Conservation (phyloP, 768 basidiomycete species). For the Royoungia palumana region DNA sequence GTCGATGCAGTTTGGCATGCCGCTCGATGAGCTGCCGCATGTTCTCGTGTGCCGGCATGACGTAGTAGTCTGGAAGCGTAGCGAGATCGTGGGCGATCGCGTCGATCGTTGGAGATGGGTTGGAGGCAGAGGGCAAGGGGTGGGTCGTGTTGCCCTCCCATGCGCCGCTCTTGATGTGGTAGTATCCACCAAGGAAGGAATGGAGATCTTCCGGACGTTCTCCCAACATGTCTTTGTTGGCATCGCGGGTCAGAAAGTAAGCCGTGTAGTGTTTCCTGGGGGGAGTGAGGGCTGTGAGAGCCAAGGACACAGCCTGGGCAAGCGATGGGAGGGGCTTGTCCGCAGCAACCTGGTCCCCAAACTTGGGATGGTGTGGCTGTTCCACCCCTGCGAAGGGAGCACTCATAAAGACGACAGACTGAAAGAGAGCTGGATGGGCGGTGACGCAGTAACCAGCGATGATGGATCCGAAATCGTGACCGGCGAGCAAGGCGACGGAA, state of each 20-base stretch:
- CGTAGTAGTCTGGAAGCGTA: constrained; percentile 54
- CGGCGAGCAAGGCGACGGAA: constrained; percentile 48
- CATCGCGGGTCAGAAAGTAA: constrained; percentile 47
- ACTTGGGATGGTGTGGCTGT: constrained; percentile 19
- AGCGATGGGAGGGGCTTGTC: constrained; percentile 10
- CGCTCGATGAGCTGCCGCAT: constrained; percentile 49
- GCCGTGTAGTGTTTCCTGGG: constrained; percentile 56
- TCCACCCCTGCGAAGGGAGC: constrained; percentile 51
- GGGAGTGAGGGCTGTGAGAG: constrained; percentile 41
- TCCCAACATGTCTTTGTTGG: constrained; percentile 43
- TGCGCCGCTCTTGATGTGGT: constrained; percentile 57
- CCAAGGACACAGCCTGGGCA: constrained; percentile 3
- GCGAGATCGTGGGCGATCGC: constrained; percentile 34
- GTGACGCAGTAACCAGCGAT: constrained; percentile 54
- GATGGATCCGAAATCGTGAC: constrained; percentile 58
- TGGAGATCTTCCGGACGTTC: constrained; percentile 16
- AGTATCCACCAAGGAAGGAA: constrained; percentile 24
- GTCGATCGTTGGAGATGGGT: constrained; percentile 17
- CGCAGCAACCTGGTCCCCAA: constrained; percentile 1
- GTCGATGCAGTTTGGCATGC: constrained; percentile 29
- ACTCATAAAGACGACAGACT: constrained; percentile 57
- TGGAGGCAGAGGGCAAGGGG: constrained; percentile 34
- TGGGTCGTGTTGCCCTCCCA: constrained; percentile 43
- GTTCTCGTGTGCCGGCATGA: constrained; percentile 51
- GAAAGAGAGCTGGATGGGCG: constrained; percentile 54